phyloP scores from a whole-genome alignment of 805 yeast species.

The Jamesozyma gamospora region DNA sequence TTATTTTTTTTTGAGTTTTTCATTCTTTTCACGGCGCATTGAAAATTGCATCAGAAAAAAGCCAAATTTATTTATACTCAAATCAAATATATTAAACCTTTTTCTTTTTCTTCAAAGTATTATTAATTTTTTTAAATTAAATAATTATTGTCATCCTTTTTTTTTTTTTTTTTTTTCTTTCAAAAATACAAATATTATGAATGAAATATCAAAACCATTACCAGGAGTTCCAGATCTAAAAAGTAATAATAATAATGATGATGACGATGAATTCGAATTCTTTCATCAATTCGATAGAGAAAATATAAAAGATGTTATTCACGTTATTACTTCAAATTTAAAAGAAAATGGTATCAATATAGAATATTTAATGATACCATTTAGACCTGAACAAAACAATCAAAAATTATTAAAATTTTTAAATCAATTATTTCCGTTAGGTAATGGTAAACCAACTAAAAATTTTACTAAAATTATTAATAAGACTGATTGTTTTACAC shows the following conservation, averaged over 20 bases:
- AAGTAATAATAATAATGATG: slow-evolving; percentile 8
- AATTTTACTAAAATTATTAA: slow-evolving; percentile 35
- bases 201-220: slow-evolving; percentile 7
- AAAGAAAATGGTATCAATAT: slow-evolving; percentile 61
- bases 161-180: not conserved
- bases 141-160: not conserved
- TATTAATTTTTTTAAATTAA: not conserved
- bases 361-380: slow-evolving; percentile 68
- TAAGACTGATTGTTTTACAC: slow-evolving; percentile 54
- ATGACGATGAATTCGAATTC: slow-evolving; percentile 28
- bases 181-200: too few relatives aligned
- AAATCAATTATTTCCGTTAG: slow-evolving; percentile 48
- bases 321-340: slow-evolving; percentile 59
- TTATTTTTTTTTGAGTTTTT: too few relatives aligned
- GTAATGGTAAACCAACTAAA: slow-evolving; percentile 37
- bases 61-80: too few relatives aligned
- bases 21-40: too few relatives aligned
- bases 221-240: slow-evolving; percentile 6
- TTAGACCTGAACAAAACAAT: slow-evolving; percentile 60
- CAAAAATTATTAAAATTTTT: slow-evolving; percentile 48
- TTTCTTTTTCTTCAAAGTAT: too few relatives aligned
- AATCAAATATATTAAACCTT: too few relatives aligned
- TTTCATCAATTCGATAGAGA: slow-evolving; percentile 49
- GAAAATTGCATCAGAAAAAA: too few relatives aligned
- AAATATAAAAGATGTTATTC: slow-evolving; percentile 57